Evolutionary conservation across 805 yeast genomes (phyloP).

Genomic region (Monosporozyma aquatica): DNA sequence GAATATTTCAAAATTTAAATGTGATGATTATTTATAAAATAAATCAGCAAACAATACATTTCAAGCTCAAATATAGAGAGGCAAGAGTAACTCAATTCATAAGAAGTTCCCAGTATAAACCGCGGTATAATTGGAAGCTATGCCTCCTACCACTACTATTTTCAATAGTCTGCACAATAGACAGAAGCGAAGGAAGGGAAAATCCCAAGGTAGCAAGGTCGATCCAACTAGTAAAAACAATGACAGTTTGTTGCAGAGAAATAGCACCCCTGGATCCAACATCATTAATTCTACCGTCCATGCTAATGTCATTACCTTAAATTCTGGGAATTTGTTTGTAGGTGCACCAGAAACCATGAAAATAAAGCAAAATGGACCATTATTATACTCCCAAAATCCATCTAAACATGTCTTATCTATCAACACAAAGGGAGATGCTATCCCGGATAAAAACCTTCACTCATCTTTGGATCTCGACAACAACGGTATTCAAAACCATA

Average conservation of each 20-base stretch:
- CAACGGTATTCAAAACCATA: not conserved
- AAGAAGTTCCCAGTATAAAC: too few species aligned
- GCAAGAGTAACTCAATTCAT: too few species aligned
- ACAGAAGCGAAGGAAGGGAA: slow-evolving; percentile 5
- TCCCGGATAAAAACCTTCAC: too few species aligned
- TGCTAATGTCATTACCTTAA: slow-evolving; percentile 20
- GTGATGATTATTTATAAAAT: too few species aligned
- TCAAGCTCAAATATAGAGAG: too few species aligned
- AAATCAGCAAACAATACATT: too few species aligned
- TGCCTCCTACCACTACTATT: slow-evolving; percentile 6
- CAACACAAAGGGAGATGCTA: not conserved
- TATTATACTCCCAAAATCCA: not conserved
- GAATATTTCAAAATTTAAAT: too few species aligned
- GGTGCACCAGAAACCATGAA: slow-evolving; percentile 9
- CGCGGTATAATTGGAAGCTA: not conserved
- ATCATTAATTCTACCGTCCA: slow-evolving; percentile 13
- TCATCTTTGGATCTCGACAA: too few species aligned
- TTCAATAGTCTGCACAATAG: slow-evolving; percentile 16
- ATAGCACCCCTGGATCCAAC: not conserved
- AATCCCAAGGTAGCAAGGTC: not conserved
- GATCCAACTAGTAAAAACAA: not conserved
- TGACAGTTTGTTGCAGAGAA: not conserved
- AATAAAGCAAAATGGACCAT: not conserved
- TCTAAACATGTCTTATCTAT: not conserved
- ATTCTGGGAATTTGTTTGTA: slow-evolving; percentile 23